These are phyloP conservation scores for Chaetomium strumarium DNA, from an alignment of 2,329 filamentous ascomycete genomes.

Conservation along the genomic window DNA sequence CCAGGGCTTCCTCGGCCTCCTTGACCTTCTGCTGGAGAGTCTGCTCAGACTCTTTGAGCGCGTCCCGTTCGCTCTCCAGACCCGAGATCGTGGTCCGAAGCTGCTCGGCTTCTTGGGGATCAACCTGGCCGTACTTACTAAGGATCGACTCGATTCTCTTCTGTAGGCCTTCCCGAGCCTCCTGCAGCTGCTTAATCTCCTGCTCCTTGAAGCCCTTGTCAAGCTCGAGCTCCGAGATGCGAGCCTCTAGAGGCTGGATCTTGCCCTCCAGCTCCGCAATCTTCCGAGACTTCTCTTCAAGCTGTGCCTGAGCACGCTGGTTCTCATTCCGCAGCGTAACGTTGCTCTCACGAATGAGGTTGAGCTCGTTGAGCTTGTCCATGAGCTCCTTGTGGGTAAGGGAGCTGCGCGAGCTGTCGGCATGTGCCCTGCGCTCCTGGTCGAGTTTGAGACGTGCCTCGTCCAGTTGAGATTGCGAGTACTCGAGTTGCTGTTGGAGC, in stretches of 20 bases:
- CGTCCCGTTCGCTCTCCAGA: slow-evolving; percentile 60
- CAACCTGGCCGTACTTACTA: slow-evolving; percentile 90
- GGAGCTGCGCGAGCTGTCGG: slow-evolving; percentile 66
- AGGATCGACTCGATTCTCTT: slow-evolving; percentile 94
- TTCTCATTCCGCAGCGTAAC: slow-evolving; percentile 84
- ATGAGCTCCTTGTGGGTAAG: slow-evolving; percentile 84
- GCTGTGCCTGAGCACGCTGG: slow-evolving; percentile 67
- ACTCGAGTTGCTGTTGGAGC: slow-evolving; percentile 82
- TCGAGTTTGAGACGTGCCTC: slow-evolving; percentile 83
- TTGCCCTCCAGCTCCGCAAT: slow-evolving; percentile 68
- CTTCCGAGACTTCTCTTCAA: slow-evolving; percentile 67
- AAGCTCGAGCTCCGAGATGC: slow-evolving; percentile 75
- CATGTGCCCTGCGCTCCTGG: slow-evolving; percentile 73
- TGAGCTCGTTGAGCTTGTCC: slow-evolving; percentile 92
- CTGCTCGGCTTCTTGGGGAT: slow-evolving; percentile 86
- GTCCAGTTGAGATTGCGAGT: slow-evolving; percentile 81
- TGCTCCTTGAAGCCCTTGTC: slow-evolving; percentile 76
- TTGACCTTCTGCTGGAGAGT: slow-evolving; percentile 49
- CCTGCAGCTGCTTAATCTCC: slow-evolving; percentile 81
- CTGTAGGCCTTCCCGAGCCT: slow-evolving; percentile 91
- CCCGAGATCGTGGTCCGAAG: slow-evolving; percentile 71
- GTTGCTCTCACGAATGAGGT: slow-evolving; percentile 91
- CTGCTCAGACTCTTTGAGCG: slow-evolving; percentile 44
- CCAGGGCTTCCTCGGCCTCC: slow-evolving; percentile 46
- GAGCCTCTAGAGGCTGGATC: slow-evolving; percentile 76